Base-by-base conservation (phyloP, 768 basidiomycete species). In the Auriscalpium orientale region DNA sequence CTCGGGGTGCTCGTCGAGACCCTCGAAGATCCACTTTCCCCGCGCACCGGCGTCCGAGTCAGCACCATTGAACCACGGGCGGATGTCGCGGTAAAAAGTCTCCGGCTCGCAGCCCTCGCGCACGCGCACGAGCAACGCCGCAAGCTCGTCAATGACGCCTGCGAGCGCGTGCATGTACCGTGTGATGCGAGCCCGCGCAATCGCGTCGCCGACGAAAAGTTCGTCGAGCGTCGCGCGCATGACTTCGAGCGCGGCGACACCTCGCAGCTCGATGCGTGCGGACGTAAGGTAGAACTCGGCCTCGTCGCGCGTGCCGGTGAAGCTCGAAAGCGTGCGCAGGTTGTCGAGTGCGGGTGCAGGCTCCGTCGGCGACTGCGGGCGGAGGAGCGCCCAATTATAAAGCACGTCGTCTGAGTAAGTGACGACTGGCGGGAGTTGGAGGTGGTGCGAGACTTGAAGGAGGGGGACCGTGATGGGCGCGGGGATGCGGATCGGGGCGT, bases 321-420 rank as follows among this genome's bases (percentile, higher is more conserved):
- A 95, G 45, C 81, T 72, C 1, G 84, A 84, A 57, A 76, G 75
- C 56, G 78, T 80, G 46, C 79, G 78, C 51, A 94, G 74, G 64
- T 91, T 85, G 53, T 83, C 71, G 6, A 80, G 69, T 34, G 71
- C 72, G 1, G 77, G 75, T 8, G 66, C 72, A 1, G 76, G 73
- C 33, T 56, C 44, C 21, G 58, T 54, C 20, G 56, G 52, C 7
- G 46, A n/a, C 38, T 49, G 33, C 3, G 61, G 49, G 1, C 37
- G 38, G 46, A 65, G 69, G 57, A 66, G 66, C 5, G 64, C 67
- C 85, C 87, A 90, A 67, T 95, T 95, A 72, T 93, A 97, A 28
- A 97, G 79, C 8, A 97, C 93, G 33, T 86, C 87, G 67, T 95
- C 93, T 10, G 93, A 86, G 67, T 93, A 97, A 4, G 93, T 97